phyloP scores from a whole-genome alignment of 257 asterid species.

The Gentiana dahurica region DNA sequence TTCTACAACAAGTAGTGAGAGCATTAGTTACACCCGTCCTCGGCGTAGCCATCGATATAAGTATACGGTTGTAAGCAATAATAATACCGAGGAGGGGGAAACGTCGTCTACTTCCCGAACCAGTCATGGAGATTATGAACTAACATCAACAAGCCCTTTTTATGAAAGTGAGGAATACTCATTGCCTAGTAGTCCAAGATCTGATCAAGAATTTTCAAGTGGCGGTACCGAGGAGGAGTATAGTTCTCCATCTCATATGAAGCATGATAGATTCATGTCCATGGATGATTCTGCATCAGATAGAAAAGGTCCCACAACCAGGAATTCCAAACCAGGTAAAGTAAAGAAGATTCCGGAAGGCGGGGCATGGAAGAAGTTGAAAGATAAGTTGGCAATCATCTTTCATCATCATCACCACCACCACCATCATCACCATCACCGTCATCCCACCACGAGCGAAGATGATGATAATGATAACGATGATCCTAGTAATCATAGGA shows the following conservation, averaged over 20 bases:
- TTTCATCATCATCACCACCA: constrained; percentile 63
- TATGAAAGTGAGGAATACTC: constrained; percentile 12
- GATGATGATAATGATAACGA: constrained; percentile 9
- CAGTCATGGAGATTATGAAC: constrained; percentile 1
- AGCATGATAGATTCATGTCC: constrained; percentile 14
- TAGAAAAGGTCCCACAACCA: constrained; percentile 16
- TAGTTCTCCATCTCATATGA: constrained; percentile 14
- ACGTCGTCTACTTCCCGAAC: constrained; percentile 24
- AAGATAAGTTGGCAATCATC: constrained; percentile 41
- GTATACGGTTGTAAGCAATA: constrained; percentile 21
- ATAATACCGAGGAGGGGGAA: constrained; percentile 1
- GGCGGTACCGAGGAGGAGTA: constrained; percentile 19
- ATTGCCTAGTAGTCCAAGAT: constrained; percentile 15
- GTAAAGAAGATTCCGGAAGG: constrained; percentile 6
- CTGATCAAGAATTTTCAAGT: constrained; percentile 15
- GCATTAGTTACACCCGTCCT: constrained; percentile 9
- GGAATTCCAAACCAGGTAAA: constrained; percentile 12
- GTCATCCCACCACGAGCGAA: neutral
- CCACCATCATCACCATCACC: constrained; percentile 37
- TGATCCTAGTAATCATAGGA: constrained; percentile 13
- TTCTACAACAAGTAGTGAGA: constrained; percentile 20
- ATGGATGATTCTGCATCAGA: constrained; percentile 15
- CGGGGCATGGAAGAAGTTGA: constrained; percentile 49
- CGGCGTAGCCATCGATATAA: constrained; percentile 14
- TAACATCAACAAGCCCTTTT: constrained; percentile 14